A percentile compares a stretch with the other conserved stretches of the same genome.
Evolutionary conservation across 305 asterid species (phyloP).

Genomic region (Withania somnifera): DNA sequence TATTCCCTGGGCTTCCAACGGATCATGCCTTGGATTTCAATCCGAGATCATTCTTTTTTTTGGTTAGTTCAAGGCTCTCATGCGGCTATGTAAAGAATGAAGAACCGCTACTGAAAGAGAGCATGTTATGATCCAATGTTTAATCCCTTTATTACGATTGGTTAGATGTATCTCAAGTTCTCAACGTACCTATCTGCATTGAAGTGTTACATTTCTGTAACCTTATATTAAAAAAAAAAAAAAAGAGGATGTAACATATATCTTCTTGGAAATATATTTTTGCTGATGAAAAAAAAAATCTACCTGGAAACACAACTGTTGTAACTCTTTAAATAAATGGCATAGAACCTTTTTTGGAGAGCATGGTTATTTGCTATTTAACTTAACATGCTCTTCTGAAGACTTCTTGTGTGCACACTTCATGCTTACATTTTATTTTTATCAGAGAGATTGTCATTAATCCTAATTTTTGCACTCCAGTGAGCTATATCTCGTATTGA

Average conservation of each 20-base stretch:
- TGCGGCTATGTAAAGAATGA: too few species aligned
- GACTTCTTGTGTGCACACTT: background rate
- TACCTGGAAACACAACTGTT: background rate
- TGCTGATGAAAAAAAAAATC: background rate
- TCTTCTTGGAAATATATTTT: background rate
- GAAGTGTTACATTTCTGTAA: background rate
- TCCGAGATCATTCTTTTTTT: too few species aligned
- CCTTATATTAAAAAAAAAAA: background rate
- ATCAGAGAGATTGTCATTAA: background rate
- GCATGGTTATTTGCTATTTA: background rate
- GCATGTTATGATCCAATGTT: background rate
- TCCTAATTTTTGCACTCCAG: background rate
- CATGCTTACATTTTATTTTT: background rate
- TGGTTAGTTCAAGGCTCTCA: too few species aligned
- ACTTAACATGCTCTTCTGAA: background rate
- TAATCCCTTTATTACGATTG: background rate
- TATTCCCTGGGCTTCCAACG: too few species aligned
- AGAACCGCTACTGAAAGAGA: background rate
- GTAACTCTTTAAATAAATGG: background rate
- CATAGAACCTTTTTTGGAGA: background rate
- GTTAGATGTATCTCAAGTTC: background rate
- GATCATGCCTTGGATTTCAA: too few species aligned
- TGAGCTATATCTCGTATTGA: background rate
- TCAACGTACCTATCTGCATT: background rate
- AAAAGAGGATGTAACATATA: background rate